These are phyloP conservation scores for Phytophthora sp. DNA, from an alignment of 352 stramenopile genomes.

Conservation along the genomic window DNA sequence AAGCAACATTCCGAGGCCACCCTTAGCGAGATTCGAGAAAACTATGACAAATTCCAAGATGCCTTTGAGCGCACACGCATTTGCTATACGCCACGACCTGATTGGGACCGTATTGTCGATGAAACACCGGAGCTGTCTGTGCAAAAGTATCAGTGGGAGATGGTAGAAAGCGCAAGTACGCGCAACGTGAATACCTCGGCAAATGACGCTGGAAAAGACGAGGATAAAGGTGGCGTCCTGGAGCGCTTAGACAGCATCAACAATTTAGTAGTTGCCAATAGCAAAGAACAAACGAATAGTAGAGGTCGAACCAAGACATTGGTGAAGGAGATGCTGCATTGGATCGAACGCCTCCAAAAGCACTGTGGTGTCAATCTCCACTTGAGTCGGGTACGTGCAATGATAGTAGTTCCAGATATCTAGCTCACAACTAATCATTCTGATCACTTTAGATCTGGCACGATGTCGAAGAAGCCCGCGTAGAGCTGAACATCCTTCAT, in stretches of 20 bases:
- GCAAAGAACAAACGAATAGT: not conserved
- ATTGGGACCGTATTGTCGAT: conserved; percentile 66
- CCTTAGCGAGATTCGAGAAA: conserved; percentile 26
- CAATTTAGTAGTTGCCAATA: not conserved
- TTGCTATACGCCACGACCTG: conserved; percentile 74
- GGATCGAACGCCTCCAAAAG: conserved; percentile 82
- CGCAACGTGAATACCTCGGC: not conserved
- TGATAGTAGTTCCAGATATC: not conserved
- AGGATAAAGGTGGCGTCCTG: conserved; percentile 8
- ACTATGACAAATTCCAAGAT: conserved; percentile 34
- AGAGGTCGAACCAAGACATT: conserved; percentile 45
- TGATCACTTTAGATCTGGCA: conserved; percentile 65
- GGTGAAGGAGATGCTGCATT: conserved; percentile 78
- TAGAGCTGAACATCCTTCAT: conserved; percentile 79
- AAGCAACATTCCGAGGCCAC: conserved; percentile 16
- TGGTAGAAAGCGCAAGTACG: conserved; percentile 17
- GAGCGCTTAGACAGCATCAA: not conserved
- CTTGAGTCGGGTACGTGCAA: conserved; percentile 58
- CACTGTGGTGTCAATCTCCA: conserved; percentile 81
- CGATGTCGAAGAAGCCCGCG: conserved; percentile 75
- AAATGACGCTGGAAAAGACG: not conserved
- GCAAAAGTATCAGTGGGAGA: conserved; percentile 63
- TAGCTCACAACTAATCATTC: conserved; percentile 1
- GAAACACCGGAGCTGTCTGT: conserved; percentile 66
- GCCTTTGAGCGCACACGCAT: conserved; percentile 37